Percentiles rank a stretch among this genome's conserved stretches.
Conservation (phyloP, 306 rosid species). For the Nissolia schottii region DNA sequence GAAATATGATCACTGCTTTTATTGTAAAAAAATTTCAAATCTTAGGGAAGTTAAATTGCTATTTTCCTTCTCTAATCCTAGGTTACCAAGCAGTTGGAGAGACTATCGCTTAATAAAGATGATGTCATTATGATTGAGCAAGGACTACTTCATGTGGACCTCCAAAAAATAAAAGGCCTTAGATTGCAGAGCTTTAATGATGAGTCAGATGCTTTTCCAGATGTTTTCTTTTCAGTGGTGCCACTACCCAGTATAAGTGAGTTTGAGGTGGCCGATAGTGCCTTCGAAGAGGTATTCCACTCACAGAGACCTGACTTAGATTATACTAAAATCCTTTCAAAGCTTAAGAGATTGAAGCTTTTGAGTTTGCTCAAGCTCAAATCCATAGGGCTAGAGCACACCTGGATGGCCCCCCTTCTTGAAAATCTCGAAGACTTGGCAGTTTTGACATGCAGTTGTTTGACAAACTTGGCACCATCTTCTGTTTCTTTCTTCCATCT, state of each 20-base stretch:
- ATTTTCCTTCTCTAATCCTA: background rate
- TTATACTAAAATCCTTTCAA: too few relatives aligned
- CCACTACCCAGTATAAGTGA: background rate
- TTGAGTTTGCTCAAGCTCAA: background rate
- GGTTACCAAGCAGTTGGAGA: slow-evolving; percentile 2
- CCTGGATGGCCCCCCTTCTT: too few relatives aligned
- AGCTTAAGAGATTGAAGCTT: background rate
- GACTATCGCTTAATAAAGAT: background rate
- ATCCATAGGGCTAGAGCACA: too few relatives aligned
- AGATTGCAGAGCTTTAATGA: background rate
- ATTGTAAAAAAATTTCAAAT: too few relatives aligned
- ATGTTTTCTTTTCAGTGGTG: background rate
- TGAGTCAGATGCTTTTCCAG: background rate
- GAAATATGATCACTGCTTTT: too few relatives aligned
- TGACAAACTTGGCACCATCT: background rate
- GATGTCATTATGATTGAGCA: background rate
- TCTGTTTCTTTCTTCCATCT: background rate
- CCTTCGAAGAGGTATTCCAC: background rate
- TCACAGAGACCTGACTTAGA: background rate
- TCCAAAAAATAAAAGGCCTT: background rate
- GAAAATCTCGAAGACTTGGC: background rate
- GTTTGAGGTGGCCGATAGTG: background rate
- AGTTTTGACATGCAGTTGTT: background rate
- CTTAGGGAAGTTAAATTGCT: too few relatives aligned
- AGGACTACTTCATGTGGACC: background rate